phyloP scores from a whole-genome alignment of 768 basidiomycete genomes.

The Guyanaporus albipodus region DNA sequence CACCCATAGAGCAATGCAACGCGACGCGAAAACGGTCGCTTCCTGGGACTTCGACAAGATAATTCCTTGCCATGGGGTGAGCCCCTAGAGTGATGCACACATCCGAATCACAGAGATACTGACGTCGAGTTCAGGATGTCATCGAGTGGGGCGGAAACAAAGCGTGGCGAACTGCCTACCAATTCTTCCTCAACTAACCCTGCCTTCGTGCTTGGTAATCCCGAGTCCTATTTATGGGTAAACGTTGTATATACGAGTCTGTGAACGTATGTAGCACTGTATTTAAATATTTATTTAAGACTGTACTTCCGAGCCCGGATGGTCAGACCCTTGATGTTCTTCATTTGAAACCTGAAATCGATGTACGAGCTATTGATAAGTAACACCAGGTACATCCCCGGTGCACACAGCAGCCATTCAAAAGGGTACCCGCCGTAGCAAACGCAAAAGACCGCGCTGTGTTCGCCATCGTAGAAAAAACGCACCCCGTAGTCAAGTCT shows the following conservation, averaged over 20 bases:
- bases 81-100: constrained; percentile 7
- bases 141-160: constrained; percentile 58
- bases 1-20: constrained; percentile 47
- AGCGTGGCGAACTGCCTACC: constrained; percentile 48
- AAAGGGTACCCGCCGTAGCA: too few species aligned
- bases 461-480: too few species aligned
- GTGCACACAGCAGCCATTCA: too few species aligned
- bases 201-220: not conserved
- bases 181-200: constrained; percentile 26
- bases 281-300: constrained; percentile 7
- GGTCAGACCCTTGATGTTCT: too few species aligned
- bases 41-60: constrained; percentile 73
- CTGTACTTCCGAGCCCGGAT: not conserved
- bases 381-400: too few species aligned
- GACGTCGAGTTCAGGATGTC: constrained; percentile 40
- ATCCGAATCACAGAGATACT: constrained; percentile 2
- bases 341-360: too few species aligned
- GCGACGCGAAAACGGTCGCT: constrained; percentile 60
- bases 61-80: constrained; percentile 67
- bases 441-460: too few species aligned
- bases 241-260: not conserved
- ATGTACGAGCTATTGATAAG: too few species aligned
- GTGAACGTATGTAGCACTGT: not conserved
- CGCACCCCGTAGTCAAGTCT: too few species aligned
- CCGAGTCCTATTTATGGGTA: not conserved